Evolutionary conservation across 2,329 filamentous ascomycete genomes (phyloP).

Genomic region (Colletotrichum sp.): DNA sequence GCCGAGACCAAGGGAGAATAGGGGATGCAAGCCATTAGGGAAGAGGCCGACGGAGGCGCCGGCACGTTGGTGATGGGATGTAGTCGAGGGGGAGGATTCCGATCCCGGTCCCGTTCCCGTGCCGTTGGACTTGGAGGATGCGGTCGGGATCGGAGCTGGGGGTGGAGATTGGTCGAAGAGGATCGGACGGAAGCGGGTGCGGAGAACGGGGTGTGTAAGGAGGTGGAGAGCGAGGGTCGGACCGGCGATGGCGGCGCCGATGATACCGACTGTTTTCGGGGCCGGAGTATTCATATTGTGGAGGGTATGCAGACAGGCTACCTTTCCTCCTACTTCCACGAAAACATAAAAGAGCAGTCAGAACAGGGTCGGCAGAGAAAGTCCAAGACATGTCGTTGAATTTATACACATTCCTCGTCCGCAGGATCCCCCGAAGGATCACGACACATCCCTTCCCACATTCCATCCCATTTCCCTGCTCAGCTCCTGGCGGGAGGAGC

Average conservation of each 20-base stretch:
- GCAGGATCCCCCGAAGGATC: neutral
- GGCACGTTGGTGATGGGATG: conserved; percentile 9
- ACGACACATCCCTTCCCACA: neutral
- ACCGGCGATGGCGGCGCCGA: conserved; percentile 20
- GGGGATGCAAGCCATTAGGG: conserved; percentile 26
- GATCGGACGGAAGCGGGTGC: conserved; percentile 6
- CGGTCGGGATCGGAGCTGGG: neutral
- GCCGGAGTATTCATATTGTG: neutral
- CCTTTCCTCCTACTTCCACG: neutral
- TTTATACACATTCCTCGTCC: neutral
- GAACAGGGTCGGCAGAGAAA: neutral
- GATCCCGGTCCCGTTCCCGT: neutral
- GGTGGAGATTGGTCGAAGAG: conserved; percentile 9
- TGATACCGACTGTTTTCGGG: conserved; percentile 14
- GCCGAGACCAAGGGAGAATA: conserved; percentile 23
- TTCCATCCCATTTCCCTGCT: neutral
- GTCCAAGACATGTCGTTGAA: neutral
- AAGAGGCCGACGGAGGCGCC: conserved; percentile 28
- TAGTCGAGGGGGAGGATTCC: neutral
- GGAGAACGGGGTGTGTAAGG: conserved; percentile 22
- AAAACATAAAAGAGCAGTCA: neutral
- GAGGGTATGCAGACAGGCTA: neutral
- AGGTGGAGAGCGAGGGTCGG: conserved; percentile 21
- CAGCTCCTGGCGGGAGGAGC: neutral
- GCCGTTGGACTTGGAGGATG: neutral